Evolutionary conservation across 2,329 filamentous ascomycete species (phyloP).

Genomic region (Elsinoe batatas): DNA sequence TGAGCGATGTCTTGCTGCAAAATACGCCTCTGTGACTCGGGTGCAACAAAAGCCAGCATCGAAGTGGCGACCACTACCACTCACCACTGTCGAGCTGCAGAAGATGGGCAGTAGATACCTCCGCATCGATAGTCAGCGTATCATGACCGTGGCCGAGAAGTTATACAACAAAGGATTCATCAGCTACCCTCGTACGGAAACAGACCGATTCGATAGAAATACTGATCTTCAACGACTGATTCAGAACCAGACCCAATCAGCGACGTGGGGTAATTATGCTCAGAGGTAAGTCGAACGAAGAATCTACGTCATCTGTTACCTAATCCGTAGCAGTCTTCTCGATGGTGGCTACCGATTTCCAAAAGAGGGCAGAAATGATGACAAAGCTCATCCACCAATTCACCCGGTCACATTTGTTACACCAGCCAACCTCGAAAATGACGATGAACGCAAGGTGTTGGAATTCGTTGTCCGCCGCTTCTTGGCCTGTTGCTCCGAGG

Average conservation of each 20-base stretch:
- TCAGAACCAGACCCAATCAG: constrained; percentile 71
- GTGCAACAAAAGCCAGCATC: constrained; percentile 85
- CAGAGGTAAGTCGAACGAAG: constrained; percentile 31
- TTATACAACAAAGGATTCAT: constrained; percentile 94
- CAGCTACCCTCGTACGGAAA: constrained; percentile 95
- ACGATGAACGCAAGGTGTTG: constrained; percentile 68
- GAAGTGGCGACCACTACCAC: constrained; percentile 85
- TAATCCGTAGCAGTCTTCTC: constrained; percentile 41
- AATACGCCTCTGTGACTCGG: constrained; percentile 68
- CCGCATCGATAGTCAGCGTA: constrained; percentile 79
- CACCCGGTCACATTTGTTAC: constrained; percentile 84
- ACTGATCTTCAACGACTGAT: constrained; percentile 76
- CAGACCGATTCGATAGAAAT: constrained; percentile 83
- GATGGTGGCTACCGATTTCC: constrained; percentile 72
- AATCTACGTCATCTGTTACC: background rate
- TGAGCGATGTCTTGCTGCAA: constrained; percentile 71
- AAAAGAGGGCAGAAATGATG: constrained; percentile 75
- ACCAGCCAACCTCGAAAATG: constrained; percentile 47
- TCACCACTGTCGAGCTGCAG: constrained; percentile 93
- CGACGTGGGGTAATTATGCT: constrained; percentile 71
- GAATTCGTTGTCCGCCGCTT: constrained; percentile 90
- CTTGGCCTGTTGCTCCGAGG: constrained; percentile 88
- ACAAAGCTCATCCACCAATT: constrained; percentile 94
- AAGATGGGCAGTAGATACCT: constrained; percentile 88
- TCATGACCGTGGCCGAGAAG: constrained; percentile 77